Evolutionary conservation across 1,139 yeast species (phyloP), one percentile per base, ranked within the genome.

Genomic region (Scheffersomyces illinoinensis): DNA sequence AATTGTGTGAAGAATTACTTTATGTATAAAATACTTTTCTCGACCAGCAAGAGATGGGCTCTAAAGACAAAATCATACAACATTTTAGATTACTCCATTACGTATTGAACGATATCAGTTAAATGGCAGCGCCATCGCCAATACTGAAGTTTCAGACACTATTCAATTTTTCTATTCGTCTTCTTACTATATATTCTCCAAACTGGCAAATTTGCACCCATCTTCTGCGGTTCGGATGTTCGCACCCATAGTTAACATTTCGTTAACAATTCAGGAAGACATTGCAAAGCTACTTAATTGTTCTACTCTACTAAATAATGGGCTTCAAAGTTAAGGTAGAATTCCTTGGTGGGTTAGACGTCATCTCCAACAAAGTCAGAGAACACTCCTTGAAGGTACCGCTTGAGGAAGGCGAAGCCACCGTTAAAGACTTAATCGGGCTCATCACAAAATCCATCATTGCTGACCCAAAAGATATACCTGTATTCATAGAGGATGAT

Each of bases 401-500:
- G 26, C 63, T 68, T 18, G 75, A 77, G 55, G 81, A 79, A 66
- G 83, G 83, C 5, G 80, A 77, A 33, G 81, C 82, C 5, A 84
- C 87, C 5, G 77, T 88, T 68, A 77, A 77, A 61, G 87, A 88
- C 67, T 78, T 92, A 59, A 79, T 93, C 43, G 76, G 78, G 17
- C 77, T 80, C 59, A 83, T 93, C 53, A 80, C 85, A 39, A 76
- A 76, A 6, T 80, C 82, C 23, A 79, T 91, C 71, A 83, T 91
- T 51, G 75, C 79, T 26, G 86, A 90, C 62, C 82, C 85, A 26
- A 86, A 85, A 61, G 93, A 89, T 68, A 77, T 84, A 24, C 89
- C 87, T 6, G 89, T 93, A 47, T 92, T 93, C 70, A 81, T 93
- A 17, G 97, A 91, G 66, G 95, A 92, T 66, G 97, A 81, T 6